Evolutionary conservation across 2,329 filamentous ascomycete genomes (phyloP).

Genomic region (Epichloe aotearoae): DNA sequence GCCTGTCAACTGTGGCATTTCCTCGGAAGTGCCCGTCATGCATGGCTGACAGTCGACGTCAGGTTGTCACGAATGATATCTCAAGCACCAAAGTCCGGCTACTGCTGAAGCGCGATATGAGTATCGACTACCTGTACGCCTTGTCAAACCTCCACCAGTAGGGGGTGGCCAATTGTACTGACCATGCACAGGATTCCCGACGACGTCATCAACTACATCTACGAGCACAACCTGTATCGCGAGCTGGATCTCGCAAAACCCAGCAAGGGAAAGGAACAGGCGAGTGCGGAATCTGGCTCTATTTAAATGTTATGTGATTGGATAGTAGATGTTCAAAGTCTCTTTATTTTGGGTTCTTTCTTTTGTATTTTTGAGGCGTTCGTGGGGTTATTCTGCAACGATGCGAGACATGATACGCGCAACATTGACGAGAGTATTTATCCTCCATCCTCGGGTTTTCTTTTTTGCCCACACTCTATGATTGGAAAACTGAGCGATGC

Average conservation of each 20-base stretch:
- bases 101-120: conserved; percentile 68
- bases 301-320: conserved; percentile 11
- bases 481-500: neutral
- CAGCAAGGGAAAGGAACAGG: conserved; percentile 14
- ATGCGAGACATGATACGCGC: neutral
- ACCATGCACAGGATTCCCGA: conserved; percentile 37
- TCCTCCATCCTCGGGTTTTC: neutral
- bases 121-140: conserved; percentile 51
- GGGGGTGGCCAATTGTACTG: neutral
- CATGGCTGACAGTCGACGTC: neutral
- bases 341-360: neutral
- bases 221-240: conserved; percentile 51
- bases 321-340: neutral
- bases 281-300: conserved; percentile 13
- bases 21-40: neutral
- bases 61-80: conserved; percentile 65
- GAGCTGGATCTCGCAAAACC: conserved; percentile 25
- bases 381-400: neutral
- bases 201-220: conserved; percentile 62
- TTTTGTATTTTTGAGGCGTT: neutral
- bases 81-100: conserved; percentile 64
- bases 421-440: neutral
- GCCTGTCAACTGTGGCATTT: neutral
- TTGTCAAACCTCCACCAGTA: neutral
- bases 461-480: neutral